Conservation (phyloP, 2,329 filamentous ascomycete genomes). For the Cladosporium colombiae region DNA sequence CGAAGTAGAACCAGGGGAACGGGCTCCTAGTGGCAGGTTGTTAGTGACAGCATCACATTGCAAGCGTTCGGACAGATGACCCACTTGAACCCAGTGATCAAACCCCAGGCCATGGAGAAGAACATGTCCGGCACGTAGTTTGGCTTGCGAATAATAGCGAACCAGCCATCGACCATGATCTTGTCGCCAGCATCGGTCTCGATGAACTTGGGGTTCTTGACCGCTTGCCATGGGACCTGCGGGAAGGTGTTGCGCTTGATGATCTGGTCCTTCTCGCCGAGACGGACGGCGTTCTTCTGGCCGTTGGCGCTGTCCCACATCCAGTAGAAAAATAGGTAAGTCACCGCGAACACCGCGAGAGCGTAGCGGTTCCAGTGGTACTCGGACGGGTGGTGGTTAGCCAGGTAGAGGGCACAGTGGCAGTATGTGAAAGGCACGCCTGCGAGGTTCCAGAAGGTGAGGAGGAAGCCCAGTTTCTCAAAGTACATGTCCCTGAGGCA, state of each 20-base stretch:
- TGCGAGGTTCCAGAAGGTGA: conserved; percentile 95
- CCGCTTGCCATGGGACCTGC: conserved; percentile 79
- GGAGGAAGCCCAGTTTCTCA: conserved; percentile 96
- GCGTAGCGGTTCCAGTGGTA: conserved; percentile 75
- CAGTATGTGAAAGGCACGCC: conserved; percentile 90
- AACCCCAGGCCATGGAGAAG: conserved; percentile 75
- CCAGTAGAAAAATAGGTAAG: conserved; percentile 83
- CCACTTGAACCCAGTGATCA: conserved; percentile 71
- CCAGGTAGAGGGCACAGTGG: conserved; percentile 88
- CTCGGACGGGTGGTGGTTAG: conserved; percentile 74
- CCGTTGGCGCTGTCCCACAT: conserved; percentile 90
- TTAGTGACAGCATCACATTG: background rate
- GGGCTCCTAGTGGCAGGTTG: conserved; percentile 52
- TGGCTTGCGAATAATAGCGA: conserved; percentile 49
- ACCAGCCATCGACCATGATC: conserved; percentile 85
- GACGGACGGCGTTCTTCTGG: conserved; percentile 90
- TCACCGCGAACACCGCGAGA: conserved; percentile 63
- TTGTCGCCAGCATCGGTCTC: conserved; percentile 70
- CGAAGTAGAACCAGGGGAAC: conserved; percentile 86
- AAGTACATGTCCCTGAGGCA: conserved; percentile 87
- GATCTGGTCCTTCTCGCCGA: conserved; percentile 71
- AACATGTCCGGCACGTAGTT: conserved; percentile 80
- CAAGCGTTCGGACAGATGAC: background rate
- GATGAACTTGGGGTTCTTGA: conserved; percentile 80
- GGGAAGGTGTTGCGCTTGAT: conserved; percentile 79